Conservation (phyloP, 805 yeast genomes). For the Wickerhamomyces subpelliculosus region DNA sequence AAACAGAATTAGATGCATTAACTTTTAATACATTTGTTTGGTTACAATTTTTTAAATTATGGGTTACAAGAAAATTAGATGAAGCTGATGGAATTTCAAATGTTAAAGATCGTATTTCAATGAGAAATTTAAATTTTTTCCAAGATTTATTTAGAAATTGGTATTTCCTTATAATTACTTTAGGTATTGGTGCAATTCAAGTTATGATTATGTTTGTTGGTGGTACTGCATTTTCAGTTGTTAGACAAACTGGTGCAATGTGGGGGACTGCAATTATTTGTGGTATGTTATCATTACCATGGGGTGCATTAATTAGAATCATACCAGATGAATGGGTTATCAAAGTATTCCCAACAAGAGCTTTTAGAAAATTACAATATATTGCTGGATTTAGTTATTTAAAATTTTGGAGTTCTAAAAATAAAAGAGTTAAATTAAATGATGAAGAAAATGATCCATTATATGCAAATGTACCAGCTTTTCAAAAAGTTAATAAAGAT, state of each 20-base stretch:
- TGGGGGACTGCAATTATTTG: constrained; percentile 86
- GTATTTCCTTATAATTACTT: constrained; percentile 69
- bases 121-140: constrained; percentile 71
- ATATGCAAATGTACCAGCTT: constrained; percentile 25
- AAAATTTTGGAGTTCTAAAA: constrained; percentile 5
- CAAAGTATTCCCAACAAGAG: constrained; percentile 55
- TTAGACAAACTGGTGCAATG: constrained; percentile 72
- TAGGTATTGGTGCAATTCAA: constrained; percentile 77
- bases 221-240: constrained; percentile 87
- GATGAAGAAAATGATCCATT: constrained; percentile 12
- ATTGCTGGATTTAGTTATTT: constrained; percentile 15
- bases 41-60: constrained; percentile 92
- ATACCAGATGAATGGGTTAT: constrained; percentile 77
- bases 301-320: constrained; percentile 68
- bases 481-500: constrained; percentile 25
- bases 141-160: constrained; percentile 75
- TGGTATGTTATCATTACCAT: constrained; percentile 77
- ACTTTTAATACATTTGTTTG: constrained; percentile 96
- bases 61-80: constrained; percentile 86
- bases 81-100: constrained; percentile 66
- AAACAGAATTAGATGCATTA: constrained; percentile 65
- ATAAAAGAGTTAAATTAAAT: constrained; percentile 1
- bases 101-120: constrained; percentile 51
- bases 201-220: constrained; percentile 92
- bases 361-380: constrained; percentile 10